Percentiles rank a stretch among this genome's conserved stretches.
Evolutionary conservation across 1,284 basidiomycete genomes (phyloP).

Genomic region (Moniliophthora roreri): DNA sequence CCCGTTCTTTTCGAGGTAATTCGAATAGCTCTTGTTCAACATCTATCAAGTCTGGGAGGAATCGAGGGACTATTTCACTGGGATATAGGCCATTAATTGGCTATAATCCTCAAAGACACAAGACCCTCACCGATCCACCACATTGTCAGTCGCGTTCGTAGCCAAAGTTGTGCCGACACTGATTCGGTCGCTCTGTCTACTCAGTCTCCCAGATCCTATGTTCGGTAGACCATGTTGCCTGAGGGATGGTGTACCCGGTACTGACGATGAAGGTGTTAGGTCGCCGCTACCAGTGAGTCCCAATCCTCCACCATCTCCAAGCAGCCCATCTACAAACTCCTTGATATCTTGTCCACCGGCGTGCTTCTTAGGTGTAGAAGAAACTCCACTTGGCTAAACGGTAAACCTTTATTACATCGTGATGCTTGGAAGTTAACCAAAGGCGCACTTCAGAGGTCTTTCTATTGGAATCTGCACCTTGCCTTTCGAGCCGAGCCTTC

Average conservation of each 20-base stretch:
- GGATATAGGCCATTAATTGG: slow-evolving; percentile 1
- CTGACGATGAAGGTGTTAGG: slow-evolving; percentile 62
- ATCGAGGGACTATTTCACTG: slow-evolving; percentile 66
- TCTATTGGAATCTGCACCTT: slow-evolving; percentile 57
- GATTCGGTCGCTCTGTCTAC: slow-evolving; percentile 66
- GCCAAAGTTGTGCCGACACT: slow-evolving; percentile 48
- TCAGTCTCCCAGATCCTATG: slow-evolving; percentile 52
- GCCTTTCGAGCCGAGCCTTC: slow-evolving; percentile 68
- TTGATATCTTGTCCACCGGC: slow-evolving; percentile 71
- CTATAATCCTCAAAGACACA: neutral
- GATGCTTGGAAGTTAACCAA: neutral
- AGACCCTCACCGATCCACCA: slow-evolving; percentile 59
- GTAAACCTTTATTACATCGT: neutral
- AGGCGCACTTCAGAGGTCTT: slow-evolving; percentile 43
- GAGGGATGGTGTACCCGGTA: slow-evolving; percentile 70
- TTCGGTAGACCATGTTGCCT: slow-evolving; percentile 44
- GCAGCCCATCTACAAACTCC: slow-evolving; percentile 50
- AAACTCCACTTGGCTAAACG: slow-evolving; percentile 24
- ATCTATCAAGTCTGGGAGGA: slow-evolving; percentile 77
- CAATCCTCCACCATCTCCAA: slow-evolving; percentile 30
- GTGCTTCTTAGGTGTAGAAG: slow-evolving; percentile 28
- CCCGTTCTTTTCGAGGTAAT: slow-evolving; percentile 86
- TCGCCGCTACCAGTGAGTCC: slow-evolving; percentile 63
- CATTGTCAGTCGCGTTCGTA: slow-evolving; percentile 62
- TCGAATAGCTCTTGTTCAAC: slow-evolving; percentile 88